phyloP scores from a whole-genome alignment of 2,329 filamentous ascomycete genomes.

The Zasmidium cellare region DNA sequence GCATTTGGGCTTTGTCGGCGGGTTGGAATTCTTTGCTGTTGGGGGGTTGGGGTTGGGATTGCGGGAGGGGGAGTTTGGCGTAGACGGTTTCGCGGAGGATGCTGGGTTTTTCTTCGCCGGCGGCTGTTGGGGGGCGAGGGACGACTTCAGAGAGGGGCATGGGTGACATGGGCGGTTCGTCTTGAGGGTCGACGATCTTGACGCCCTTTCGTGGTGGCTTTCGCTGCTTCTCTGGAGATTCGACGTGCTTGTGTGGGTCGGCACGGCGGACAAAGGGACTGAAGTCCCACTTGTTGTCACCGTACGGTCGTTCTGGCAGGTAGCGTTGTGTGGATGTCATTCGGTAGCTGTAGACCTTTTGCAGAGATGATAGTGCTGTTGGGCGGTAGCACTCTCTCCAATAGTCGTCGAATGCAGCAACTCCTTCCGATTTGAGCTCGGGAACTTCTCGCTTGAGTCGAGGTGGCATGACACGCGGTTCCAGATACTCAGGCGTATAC shows the following conservation, averaged over 20 bases:
- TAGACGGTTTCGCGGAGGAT: constrained; percentile 39
- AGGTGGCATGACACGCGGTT: constrained; percentile 61
- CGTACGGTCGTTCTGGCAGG: constrained; percentile 67
- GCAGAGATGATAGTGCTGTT: constrained; percentile 79
- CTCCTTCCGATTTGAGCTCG: constrained; percentile 22
- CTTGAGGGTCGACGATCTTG: constrained; percentile 63
- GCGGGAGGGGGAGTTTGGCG: constrained; percentile 4
- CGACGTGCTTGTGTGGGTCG: constrained; percentile 44
- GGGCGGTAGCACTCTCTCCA: constrained; percentile 98
- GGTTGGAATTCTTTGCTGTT: constrained; percentile 42
- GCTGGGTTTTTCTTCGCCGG: constrained; percentile 37
- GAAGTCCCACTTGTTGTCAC: constrained; percentile 75
- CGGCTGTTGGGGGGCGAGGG: constrained; percentile 8
- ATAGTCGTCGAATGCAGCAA: constrained; percentile 81
- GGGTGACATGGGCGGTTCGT: constrained; percentile 16
- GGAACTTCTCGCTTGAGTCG: constrained; percentile 7
- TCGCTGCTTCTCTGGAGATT: constrained; percentile 58
- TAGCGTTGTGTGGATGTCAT: constrained; percentile 84
- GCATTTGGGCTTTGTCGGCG: constrained; percentile 75
- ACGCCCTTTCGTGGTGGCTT: constrained; percentile 68
- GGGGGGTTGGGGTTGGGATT: constrained; percentile 7
- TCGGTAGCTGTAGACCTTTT: constrained; percentile 88
- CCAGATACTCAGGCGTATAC: constrained; percentile 75
- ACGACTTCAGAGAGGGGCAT: constrained; percentile 4
- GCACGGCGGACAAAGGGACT: constrained; percentile 81